These are phyloP conservation scores for Pneumocystis murina DNA, from an alignment of 1,139 yeast genomes.

Conservation along the genomic window DNA sequence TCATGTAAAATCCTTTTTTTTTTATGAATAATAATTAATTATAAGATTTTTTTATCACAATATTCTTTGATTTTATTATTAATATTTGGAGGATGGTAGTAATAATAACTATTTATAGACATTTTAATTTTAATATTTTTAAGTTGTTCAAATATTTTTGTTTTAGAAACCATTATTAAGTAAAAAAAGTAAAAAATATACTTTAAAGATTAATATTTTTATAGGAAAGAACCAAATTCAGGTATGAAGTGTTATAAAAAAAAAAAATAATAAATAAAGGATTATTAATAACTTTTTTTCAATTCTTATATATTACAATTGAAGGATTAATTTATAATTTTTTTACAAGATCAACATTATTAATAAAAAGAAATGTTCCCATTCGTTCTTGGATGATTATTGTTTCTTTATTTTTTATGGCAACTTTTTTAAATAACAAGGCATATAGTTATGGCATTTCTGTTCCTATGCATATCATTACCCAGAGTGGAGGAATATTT, in stretches of 20 bases:
- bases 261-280: slow-evolving; percentile 10
- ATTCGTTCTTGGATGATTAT: slow-evolving; percentile 33
- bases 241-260: slow-evolving; percentile 24
- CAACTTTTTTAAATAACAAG: slow-evolving; percentile 43
- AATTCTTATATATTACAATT: slow-evolving; percentile 40
- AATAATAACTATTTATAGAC: background rate
- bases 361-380: slow-evolving; percentile 32
- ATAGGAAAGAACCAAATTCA: slow-evolving; percentile 24
- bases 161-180: slow-evolving; percentile 40
- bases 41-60: slow-evolving; percentile 6
- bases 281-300: slow-evolving; percentile 42
- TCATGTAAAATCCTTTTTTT: background rate
- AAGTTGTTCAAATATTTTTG: slow-evolving; percentile 51
- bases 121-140: background rate
- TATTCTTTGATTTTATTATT: slow-evolving; percentile 22
- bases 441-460: slow-evolving; percentile 46
- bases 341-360: slow-evolving; percentile 18
- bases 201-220: background rate
- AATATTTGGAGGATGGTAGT: slow-evolving; percentile 45
- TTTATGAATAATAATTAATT: background rate
- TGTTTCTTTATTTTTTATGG: slow-evolving; percentile 37
- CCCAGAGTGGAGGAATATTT: slow-evolving; percentile 52
- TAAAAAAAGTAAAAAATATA: slow-evolving; percentile 1
- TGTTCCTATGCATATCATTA: slow-evolving; percentile 52
- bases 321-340: slow-evolving; percentile 31